Base-by-base conservation (phyloP, 2,329 filamentous ascomycete genomes). In the Xylariaceae sp. region DNA sequence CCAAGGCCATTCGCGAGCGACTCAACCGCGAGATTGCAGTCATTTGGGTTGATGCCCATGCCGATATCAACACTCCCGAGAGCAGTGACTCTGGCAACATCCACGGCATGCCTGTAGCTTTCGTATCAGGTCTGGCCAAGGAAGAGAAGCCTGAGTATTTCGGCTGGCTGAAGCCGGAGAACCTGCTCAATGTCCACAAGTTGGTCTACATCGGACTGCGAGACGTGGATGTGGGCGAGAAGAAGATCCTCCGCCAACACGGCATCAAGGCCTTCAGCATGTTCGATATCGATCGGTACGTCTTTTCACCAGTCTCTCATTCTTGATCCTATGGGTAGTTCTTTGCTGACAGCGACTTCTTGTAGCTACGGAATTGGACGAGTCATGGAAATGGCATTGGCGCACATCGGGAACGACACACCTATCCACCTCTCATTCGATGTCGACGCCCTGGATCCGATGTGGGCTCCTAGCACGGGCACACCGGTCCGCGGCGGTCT, bases 31-130 rank as follows among this genome's bases (percentile, higher is more conserved):
- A 97, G 64, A 86, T 97, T 57, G 94, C 91, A 12, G 90, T 99
- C 52, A 95, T 99, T 70, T 99, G 94, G 94, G 94, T 99, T 31
- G 94, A 99, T 72, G 94, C 94, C 22, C 94, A 99, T 72, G 88
- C 93, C 49, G 94, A 99, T 72, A 97, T 99, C 78, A 99, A 99
- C 76, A 91, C 89, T 1, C 94, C 93, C 48, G 92, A 97, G 81
- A 87, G 84, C 44, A 93, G 88, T 60, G 88, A 81, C 40, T 94
- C 88, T 61, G 94, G 94, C 33, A 97, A 97, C 73, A 88, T 99
- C 58, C 94, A 99, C 74, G 94, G 94, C 63, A 99, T 99, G 94
- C 94, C 94, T 2, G 89, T 97, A 36, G 84, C 90, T 3, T 99
- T 97, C 73, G 72, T 96, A 60, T 92, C 91, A 0, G 90, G 94